Conservation (phyloP, 306 rosid species). For the Dalbergia oliveri region DNA sequence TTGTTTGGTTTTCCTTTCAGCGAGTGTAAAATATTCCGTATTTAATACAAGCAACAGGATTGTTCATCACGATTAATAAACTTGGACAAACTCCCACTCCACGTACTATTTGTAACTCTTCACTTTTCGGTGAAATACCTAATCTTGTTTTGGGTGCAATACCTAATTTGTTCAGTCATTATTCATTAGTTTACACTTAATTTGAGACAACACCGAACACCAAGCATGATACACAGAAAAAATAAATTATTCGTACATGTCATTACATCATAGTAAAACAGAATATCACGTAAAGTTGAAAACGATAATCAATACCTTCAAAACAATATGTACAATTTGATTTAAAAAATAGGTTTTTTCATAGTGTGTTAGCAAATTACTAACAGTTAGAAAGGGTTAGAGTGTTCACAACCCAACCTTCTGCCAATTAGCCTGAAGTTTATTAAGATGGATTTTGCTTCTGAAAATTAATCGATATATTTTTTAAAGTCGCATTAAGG, state of each 20-base stretch:
- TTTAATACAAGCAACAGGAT: not conserved
- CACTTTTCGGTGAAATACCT: conserved; percentile 43
- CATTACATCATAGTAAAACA: conserved; percentile 34
- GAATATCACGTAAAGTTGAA: conserved; percentile 22
- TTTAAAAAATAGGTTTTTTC: not conserved
- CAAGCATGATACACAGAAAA: conserved; percentile 10
- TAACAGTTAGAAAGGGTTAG: not conserved
- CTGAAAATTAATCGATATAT: too few relatives aligned
- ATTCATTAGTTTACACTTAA: conserved; percentile 27
- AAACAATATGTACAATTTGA: not conserved
- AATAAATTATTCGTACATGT: not conserved
- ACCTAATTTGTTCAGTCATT: conserved; percentile 34
- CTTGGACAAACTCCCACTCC: conserved; percentile 27
- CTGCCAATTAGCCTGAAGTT: too few relatives aligned
- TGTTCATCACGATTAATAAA: not conserved
- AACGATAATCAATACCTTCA: conserved; percentile 16
- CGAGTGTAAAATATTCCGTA: not conserved
- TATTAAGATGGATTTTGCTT: too few relatives aligned
- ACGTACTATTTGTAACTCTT: not conserved
- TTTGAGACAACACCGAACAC: conserved; percentile 21
- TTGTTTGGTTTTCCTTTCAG: not conserved
- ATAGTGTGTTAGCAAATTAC: not conserved
- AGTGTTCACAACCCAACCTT: too few relatives aligned
- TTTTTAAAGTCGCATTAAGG: too few relatives aligned
- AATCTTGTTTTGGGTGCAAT: conserved; percentile 29